These are phyloP conservation scores for Collybia nuda DNA, from an alignment of 768 basidiomycete genomes.

Conservation along the genomic window DNA sequence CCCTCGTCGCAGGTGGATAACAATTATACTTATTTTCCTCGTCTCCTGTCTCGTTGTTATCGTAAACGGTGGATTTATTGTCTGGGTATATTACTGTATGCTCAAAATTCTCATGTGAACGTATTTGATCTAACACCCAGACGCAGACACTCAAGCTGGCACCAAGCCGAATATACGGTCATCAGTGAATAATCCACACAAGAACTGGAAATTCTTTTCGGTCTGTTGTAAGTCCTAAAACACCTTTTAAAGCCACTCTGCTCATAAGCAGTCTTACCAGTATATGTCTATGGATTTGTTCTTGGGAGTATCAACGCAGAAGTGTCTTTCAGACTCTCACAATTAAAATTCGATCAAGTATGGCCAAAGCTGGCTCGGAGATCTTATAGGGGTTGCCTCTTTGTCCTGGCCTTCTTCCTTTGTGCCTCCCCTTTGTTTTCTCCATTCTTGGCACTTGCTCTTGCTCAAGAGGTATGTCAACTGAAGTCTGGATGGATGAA, in stretches of 20 bases:
- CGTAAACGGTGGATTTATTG: too few species aligned
- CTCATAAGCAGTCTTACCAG: not conserved
- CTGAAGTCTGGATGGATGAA: not conserved
- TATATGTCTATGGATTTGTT: constrained; percentile 13
- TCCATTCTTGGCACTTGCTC: constrained; percentile 13
- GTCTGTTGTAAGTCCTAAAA: constrained; percentile 3
- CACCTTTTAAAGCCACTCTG: not conserved
- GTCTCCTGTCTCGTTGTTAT: too few species aligned
- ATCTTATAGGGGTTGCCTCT: not conserved
- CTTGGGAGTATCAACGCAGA: constrained; percentile 9
- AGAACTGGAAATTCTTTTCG: constrained; percentile 14
- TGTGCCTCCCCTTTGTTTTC: constrained; percentile 12
- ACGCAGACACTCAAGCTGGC: constrained; percentile 9
- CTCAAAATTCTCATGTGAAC: too few species aligned
- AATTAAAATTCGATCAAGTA: too few species aligned
- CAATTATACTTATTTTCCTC: too few species aligned
- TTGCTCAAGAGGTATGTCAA: constrained; percentile 9
- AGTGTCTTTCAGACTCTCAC: too few species aligned
- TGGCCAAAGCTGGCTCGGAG: too few species aligned
- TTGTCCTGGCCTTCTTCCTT: constrained; percentile 9
- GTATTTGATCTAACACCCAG: not conserved
- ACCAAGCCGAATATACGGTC: constrained; percentile 11
- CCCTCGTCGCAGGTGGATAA: too few species aligned
- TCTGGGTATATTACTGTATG: too few species aligned
- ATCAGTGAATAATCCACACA: constrained; percentile 8